Base-by-base conservation (phyloP, 129 eudicot genomes). In the Chrysanthemum makinoi region DNA sequence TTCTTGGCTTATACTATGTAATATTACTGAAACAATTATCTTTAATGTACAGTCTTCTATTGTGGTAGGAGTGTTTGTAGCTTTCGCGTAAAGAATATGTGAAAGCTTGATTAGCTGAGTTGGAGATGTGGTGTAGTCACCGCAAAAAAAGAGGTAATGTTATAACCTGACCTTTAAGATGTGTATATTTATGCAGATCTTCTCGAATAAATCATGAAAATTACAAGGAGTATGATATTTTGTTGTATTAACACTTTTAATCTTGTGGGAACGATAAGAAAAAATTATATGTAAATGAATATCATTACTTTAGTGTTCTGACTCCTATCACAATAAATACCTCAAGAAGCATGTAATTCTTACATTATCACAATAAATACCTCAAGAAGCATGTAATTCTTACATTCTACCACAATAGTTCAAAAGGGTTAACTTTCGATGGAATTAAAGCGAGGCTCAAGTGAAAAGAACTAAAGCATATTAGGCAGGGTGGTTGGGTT, bases 381-480 rank as follows among this genome's bases (percentile, higher is more conserved):
- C 58, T 0, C 39, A 33, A 4, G 39, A 33, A 33, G 39, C 39
- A 33, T 33, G 39, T 33, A 33, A 33, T 33, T 33, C 39, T 33
- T 33, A 33, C 16, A n/a, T 52, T 16, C 11, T 57, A 19, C 62
- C 24, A 10, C 62, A 57, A 57, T 19, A 57, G 10, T 57, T 57
- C 22, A 57, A 24, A 67, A 15, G 10, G 4, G 11, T 49, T 22
- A 67, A 49, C 60, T 68, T 33, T 54, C n/a, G 52, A 16, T 69
- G 35, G 30, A 53, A 63, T 12, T 4, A 33, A 70, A 28, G 91
- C 96, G n/a, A n/a, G 95, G 98, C 72, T 75, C 86, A 35, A 83
- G 54, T 92, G 98, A 95, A 96, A 92, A 66, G 98, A 92, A 72
- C 89, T 92, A 50, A 89, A n/a, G n/a, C n/a, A n/a, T n/a, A n/a